Conservation (phyloP, 1,139 yeast genomes). For the Suhomyces coccinellae region DNA sequence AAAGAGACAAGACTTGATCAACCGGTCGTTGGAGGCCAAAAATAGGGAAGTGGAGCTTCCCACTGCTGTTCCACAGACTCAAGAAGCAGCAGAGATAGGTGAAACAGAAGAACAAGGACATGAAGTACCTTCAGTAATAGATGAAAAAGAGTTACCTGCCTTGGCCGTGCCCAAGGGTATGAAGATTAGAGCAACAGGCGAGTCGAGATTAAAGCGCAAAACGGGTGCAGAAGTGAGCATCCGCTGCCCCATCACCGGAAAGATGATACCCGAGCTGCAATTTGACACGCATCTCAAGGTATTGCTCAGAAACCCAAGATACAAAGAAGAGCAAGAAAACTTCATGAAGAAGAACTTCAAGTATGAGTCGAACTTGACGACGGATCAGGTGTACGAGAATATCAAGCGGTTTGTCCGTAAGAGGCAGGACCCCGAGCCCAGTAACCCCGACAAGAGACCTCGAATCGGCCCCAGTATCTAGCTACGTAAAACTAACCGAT, state of each 20-base stretch:
- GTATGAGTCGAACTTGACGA: constrained; percentile 59
- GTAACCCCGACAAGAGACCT: constrained; percentile 12
- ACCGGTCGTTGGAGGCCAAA: constrained; percentile 54
- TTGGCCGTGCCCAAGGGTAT: constrained; percentile 49
- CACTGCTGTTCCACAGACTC: constrained; percentile 4
- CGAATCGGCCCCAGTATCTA: constrained; percentile 9
- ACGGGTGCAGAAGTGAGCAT: constrained; percentile 37
- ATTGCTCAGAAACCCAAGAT: constrained; percentile 76
- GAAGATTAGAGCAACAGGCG: constrained; percentile 70
- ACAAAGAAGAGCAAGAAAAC: constrained; percentile 66
- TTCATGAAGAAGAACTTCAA: constrained; percentile 63
- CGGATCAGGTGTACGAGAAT: constrained; percentile 73
- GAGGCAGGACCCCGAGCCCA: constrained; percentile 18
- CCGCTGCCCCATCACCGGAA: constrained; percentile 73
- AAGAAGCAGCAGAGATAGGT: constrained; percentile 4
- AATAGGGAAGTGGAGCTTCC: constrained; percentile 21
- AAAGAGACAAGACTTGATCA: constrained; percentile 58
- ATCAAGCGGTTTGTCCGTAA: constrained; percentile 60
- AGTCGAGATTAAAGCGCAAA: constrained; percentile 50
- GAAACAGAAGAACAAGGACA: neutral
- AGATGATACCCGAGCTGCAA: constrained; percentile 65
- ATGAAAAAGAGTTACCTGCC: neutral
- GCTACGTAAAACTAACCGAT: constrained; percentile 4
- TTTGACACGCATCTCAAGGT: constrained; percentile 74
- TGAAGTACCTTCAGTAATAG: too few relatives aligned